These are phyloP conservation scores for Danielozyma ontarioensis DNA, from an alignment of 805 yeast species.

Conservation along the genomic window DNA sequence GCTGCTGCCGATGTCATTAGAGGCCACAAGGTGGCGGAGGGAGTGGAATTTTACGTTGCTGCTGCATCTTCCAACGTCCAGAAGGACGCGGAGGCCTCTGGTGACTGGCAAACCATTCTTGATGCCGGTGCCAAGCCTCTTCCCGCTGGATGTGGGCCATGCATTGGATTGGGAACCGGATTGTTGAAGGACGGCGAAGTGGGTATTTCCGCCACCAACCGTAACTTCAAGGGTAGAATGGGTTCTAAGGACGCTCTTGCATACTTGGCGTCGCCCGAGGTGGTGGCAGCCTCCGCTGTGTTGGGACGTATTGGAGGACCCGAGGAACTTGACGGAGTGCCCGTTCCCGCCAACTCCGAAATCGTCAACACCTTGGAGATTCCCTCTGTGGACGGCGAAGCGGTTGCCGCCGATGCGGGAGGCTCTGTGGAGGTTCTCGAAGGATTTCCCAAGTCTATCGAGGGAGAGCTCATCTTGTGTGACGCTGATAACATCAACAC, in stretches of 20 bases:
- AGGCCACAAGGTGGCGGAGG: constrained; percentile 78
- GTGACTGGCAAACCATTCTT: constrained; percentile 87
- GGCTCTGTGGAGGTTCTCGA: constrained; percentile 65
- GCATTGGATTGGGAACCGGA: constrained; percentile 96
- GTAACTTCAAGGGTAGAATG: constrained; percentile 99
- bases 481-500: constrained; percentile 97
- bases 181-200: constrained; percentile 92
- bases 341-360: constrained; percentile 39
- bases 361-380: constrained; percentile 41
- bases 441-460: constrained; percentile 86
- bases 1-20: constrained; percentile 89
- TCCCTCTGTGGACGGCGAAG: constrained; percentile 20
- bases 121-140: constrained; percentile 93
- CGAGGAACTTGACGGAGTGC: constrained; percentile 66
- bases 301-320: constrained; percentile 92
- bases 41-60: constrained; percentile 94
- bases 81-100: constrained; percentile 81
- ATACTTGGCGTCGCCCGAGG: constrained; percentile 93
- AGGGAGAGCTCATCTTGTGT: constrained; percentile 91
- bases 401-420: constrained; percentile 20
- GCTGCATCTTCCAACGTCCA: constrained; percentile 95
- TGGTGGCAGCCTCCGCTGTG: constrained; percentile 98
- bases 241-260: constrained; percentile 96
- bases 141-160: constrained; percentile 99
- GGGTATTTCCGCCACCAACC: constrained; percentile 96